A percentile compares a stretch with the other conserved stretches of the same genome.
phyloP scores from a whole-genome alignment of 176 grass and related monocot species.

The Oryza australiensis region DNA sequence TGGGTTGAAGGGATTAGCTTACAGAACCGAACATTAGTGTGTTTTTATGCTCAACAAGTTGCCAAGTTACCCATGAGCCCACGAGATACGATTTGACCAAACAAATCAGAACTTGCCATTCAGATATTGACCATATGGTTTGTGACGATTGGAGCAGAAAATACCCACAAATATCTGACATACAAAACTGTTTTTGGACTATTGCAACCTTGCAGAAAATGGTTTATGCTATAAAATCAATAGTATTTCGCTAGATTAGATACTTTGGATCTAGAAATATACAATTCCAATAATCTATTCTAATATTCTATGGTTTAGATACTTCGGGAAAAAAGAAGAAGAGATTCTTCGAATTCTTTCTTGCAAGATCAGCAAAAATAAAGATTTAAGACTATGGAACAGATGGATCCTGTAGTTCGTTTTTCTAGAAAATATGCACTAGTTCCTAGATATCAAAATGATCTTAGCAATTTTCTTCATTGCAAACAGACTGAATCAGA shows the following conservation, averaged over 20 bases:
- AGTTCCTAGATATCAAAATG: background rate
- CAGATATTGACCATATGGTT: background rate
- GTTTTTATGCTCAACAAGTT: constrained; percentile 13
- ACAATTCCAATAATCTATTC: background rate
- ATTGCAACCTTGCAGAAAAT: background rate
- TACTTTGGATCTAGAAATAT: background rate
- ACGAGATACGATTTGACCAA: background rate
- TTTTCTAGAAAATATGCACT: background rate
- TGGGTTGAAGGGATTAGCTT: too few species aligned
- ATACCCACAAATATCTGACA: background rate
- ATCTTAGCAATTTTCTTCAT: background rate
- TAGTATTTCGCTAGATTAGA: background rate
- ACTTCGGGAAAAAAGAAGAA: background rate
- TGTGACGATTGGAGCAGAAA: background rate
- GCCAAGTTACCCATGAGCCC: background rate
- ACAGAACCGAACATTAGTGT: too few species aligned
- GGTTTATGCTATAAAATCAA: background rate
- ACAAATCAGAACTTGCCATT: background rate
- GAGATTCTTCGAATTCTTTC: background rate
- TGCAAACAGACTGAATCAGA: background rate
- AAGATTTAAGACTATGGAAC: background rate
- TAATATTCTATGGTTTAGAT: background rate
- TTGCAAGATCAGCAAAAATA: background rate
- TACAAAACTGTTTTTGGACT: background rate
- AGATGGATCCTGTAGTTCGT: background rate